Conservation (phyloP, 345 rosid genomes). For the Melaleuca alternifolia region DNA sequence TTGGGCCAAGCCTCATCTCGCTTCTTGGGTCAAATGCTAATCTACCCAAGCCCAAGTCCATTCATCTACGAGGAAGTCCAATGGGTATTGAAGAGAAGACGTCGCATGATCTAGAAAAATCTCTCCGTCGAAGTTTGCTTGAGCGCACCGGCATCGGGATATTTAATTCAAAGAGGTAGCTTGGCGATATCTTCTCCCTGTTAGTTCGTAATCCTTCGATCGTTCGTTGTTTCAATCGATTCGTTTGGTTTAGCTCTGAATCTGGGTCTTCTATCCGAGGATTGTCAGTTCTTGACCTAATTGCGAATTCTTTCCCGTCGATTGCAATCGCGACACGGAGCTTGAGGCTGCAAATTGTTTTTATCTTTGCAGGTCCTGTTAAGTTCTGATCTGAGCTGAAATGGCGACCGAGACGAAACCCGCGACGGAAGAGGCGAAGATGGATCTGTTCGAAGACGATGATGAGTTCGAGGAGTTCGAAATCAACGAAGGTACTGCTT, state of each 20-base stretch:
- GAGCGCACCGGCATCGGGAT: neutral
- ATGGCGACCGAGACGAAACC: conserved; percentile 63
- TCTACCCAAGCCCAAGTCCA: neutral
- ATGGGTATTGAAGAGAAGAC: neutral
- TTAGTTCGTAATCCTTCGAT: neutral
- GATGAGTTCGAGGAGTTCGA: conserved; percentile 92
- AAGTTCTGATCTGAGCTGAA: neutral
- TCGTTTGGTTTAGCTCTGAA: neutral
- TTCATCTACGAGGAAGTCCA: neutral
- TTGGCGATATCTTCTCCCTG: neutral
- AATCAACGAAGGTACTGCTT: conserved; percentile 40
- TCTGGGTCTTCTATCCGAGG: neutral
- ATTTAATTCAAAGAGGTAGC: neutral
- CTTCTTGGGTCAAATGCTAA: neutral
- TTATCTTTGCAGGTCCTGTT: neutral
- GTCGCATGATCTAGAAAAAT: neutral
- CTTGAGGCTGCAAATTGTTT: neutral
- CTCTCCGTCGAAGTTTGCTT: neutral
- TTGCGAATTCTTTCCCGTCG: neutral
- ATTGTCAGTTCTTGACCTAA: neutral
- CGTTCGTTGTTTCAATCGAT: neutral
- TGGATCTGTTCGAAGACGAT: conserved; percentile 87
- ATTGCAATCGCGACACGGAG: neutral
- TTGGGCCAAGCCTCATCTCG: neutral
- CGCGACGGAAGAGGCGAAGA: conserved; percentile 53